Base-by-base conservation (phyloP, 495 filamentous ascomycete genomes). In the Elaphomyces granulatus region DNA sequence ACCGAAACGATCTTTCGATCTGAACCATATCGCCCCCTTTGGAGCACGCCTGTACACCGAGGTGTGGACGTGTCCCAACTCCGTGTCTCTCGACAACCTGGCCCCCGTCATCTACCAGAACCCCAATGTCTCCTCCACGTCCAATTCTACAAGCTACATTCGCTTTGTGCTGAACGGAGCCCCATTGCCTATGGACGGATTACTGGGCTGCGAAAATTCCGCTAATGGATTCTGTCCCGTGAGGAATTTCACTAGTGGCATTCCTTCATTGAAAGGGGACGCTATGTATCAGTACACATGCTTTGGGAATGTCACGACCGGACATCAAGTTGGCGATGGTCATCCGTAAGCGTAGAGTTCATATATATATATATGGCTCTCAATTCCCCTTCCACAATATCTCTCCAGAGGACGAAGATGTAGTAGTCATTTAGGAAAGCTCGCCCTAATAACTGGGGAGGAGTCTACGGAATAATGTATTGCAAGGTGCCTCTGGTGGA, bases 21-120 rank as follows among this genome's bases (percentile, higher is more conserved):
- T 56, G 2, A 47, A 44, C 15, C 31, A 58, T 16, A 45, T 80
- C 12, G 64, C 68, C 20, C 74, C 75, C 0, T 81, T 79, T 43
- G 76, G 64, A 7, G 72, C 72, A 0, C 59, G 75, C 8, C 53
- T 81, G 1, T 67, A 74, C 51, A 77, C 78, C 20, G 77, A 81
- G 46, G 52, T 81, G 41, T 58, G 55, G 55, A 56, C 50, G 2
- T 58, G 55, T 31, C 52, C 55, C 2, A 35, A 49, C 12, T 26
- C 37, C 9, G 8, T 16, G 15, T 9, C 33, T 14, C 48, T 59
- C n/a, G 32, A 52, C 9, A 21, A 43, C 14, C 42, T 59, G 3
- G 43, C 47, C 23, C 40, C 45, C 3, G 46, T 49, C 12, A 39
- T 49, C 15, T 59, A 59, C 42, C 45, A 44, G 32, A 59, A 56